Percentiles rank a stretch among this genome's conserved stretches.
Conservation (phyloP, 208 protist genomes). For the Leishmania tarentolae region DNA sequence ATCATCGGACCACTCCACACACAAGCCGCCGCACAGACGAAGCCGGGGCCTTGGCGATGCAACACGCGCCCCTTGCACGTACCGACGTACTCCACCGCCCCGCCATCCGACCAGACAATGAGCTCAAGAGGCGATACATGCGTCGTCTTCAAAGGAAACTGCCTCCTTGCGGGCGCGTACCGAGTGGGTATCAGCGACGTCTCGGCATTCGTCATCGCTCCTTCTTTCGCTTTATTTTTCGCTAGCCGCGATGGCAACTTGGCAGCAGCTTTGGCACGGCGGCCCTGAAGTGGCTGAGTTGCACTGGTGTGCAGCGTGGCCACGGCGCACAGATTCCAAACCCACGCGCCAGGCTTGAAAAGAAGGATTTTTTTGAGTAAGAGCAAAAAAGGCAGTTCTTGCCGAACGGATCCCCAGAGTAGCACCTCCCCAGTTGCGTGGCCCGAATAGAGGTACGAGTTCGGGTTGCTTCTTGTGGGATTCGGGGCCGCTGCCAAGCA, state of each 20-base stretch:
- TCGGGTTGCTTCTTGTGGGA: not conserved
- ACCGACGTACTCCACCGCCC: slow-evolving; percentile 33
- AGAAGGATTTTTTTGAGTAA: slow-evolving; percentile 50
- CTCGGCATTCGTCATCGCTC: not conserved
- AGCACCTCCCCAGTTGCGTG: slow-evolving; percentile 58
- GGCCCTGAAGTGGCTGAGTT: not conserved
- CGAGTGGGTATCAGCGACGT: not conserved
- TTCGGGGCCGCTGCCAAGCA: slow-evolving; percentile 24
- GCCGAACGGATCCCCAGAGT: slow-evolving; percentile 32
- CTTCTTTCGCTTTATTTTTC: not conserved
- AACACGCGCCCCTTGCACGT: slow-evolving; percentile 1
- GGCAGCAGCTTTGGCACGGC: too few species aligned
- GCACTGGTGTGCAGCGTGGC: slow-evolving; percentile 8
- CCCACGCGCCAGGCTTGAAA: slow-evolving; percentile 35
- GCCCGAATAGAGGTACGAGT: slow-evolving; percentile 42
- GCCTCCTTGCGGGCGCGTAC: not conserved
- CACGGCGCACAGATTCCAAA: slow-evolving; percentile 29
- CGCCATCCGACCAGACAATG: slow-evolving; percentile 39
- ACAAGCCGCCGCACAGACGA: slow-evolving; percentile 25
- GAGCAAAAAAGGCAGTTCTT: slow-evolving; percentile 22
- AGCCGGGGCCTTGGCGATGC: slow-evolving; percentile 32
- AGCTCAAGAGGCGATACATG: slow-evolving; percentile 29
- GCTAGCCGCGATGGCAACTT: not conserved
- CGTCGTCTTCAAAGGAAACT: not conserved
- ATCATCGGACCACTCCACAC: slow-evolving; percentile 15